Base-by-base conservation (phyloP, 805 yeast species). In the Saccharomycopsis microspora region DNA sequence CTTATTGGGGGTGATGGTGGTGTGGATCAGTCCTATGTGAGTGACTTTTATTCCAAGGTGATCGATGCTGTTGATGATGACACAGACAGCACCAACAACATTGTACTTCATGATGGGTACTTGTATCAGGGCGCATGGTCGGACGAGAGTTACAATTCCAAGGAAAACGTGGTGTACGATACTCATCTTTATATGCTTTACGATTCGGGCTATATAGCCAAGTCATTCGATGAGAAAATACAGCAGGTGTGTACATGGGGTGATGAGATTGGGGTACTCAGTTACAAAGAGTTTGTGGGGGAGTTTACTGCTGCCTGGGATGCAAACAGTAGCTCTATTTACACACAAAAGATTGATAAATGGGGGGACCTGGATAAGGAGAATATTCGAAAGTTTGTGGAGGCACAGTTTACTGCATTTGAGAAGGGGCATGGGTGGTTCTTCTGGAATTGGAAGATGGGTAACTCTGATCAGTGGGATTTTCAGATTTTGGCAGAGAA, bases 391-490 rank as follows among this genome's bases (percentile, higher is more conserved):
- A 71, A 68, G 56, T 73, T 72, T 52, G 67, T 81, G 34, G 85
- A 81, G 57, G 76, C 74, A 40, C 87, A 82, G 57, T 58, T 81
- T 44, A 75, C 76, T 42, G 67, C 75, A 28, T 81, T 70, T 58
- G 66, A 64, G 31, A 57, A 60, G 7, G 50, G 64, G 44, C 63
- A 64, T n/a, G 87, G 87, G 0, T 81, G 81, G 76, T 74, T 80
- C 39, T 81, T 80, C 56, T 82, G 87, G 88, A 76, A 80, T 56
- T 80, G 72, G 66, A 80, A 79, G 59, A 80, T 85, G 1, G 88
- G 81, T 56, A 59, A 65, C 47, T 75, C 83, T 2, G 66, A 75
- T 32, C 86, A 80, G 58, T 81, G 87, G 86, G 85, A 80, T 57
- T 73, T 78, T 57, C 58, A 65, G 46, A 62, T 70, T 43, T 66